Percentiles rank a stretch among this genome's conserved stretches.
These are phyloP conservation scores for Hydnomerulius pinastri DNA, from an alignment of 768 basidiomycete species.

Conservation along the genomic window DNA sequence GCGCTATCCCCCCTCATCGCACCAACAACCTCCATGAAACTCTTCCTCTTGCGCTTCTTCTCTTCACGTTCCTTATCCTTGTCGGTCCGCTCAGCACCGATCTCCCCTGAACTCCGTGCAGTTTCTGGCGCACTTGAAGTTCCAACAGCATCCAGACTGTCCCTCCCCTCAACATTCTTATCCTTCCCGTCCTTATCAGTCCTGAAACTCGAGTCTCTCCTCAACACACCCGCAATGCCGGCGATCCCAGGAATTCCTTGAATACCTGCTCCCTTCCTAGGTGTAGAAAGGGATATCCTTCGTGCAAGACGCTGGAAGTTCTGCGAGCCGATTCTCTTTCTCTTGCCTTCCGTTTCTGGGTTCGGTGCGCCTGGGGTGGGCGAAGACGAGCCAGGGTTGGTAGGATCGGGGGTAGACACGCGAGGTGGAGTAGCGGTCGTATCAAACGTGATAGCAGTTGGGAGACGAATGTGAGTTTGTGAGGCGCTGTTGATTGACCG, in stretches of 20 bases:
- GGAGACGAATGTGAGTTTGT: slow-evolving; percentile 25
- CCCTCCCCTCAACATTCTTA: slow-evolving; percentile 14
- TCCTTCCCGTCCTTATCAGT: slow-evolving; percentile 42
- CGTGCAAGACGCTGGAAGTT: slow-evolving; percentile 83
- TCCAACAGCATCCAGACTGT: slow-evolving; percentile 16
- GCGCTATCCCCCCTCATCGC: slow-evolving; percentile 27
- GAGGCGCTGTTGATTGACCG: slow-evolving; percentile 31
- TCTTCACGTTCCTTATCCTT: slow-evolving; percentile 57
- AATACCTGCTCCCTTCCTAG: slow-evolving; percentile 54
- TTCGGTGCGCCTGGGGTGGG: too few relatives aligned
- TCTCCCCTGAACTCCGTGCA: slow-evolving; percentile 47
- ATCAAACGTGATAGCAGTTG: slow-evolving; percentile 62
- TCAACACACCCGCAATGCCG: slow-evolving; percentile 30
- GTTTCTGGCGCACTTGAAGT: slow-evolving; percentile 42
- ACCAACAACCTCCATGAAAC: slow-evolving; percentile 45
- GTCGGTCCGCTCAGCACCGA: slow-evolving; percentile 48
- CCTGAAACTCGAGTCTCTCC: slow-evolving; percentile 37
- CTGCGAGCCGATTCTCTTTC: slow-evolving; percentile 81
- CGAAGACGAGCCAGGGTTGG: slow-evolving; percentile 56
- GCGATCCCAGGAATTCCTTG: slow-evolving; percentile 39
- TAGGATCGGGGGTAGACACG: slow-evolving; percentile 68
- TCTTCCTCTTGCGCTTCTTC: slow-evolving; percentile 65
- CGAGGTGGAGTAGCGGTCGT: slow-evolving; percentile 58
- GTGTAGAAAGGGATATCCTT: slow-evolving; percentile 64
- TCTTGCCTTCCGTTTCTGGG: slow-evolving; percentile 73